phyloP scores from a whole-genome alignment of 2,329 filamentous ascomycete species.

The Zymoseptoria tritici region DNA sequence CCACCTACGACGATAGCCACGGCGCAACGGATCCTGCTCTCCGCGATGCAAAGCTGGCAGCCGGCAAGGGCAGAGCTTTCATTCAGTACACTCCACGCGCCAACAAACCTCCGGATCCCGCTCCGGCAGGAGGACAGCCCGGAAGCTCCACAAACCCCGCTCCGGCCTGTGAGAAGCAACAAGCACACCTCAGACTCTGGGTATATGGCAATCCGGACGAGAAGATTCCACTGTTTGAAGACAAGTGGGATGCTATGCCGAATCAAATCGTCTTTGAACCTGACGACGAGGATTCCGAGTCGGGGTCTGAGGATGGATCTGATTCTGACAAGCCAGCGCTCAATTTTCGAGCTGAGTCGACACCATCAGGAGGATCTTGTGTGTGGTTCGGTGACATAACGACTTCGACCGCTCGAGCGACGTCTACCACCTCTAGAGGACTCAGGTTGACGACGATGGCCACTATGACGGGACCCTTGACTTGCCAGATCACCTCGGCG shows the following conservation, averaged over 20 bases:
- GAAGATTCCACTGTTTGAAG: conserved; percentile 2
- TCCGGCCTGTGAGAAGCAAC: conserved; percentile 3
- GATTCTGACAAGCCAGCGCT: neutral
- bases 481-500: neutral
- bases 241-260: conserved; percentile 5
- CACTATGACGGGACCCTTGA: neutral
- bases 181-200: conserved; percentile 3
- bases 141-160: neutral
- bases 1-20: neutral
- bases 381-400: neutral
- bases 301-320: neutral
- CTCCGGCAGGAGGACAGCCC: neutral
- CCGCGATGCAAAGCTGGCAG: neutral
- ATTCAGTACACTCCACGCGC: conserved; percentile 5
- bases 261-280: neutral
- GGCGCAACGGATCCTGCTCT: neutral
- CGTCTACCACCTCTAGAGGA: neutral
- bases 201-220: neutral
- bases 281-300: neutral
- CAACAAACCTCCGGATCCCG: neutral
- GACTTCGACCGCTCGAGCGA: neutral
- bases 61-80: conserved; percentile 6
- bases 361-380: neutral
- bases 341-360: neutral
- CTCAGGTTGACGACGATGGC: neutral